Evolutionary conservation across 306 rosid species (phyloP).

Genomic region (Sophora flavescens): DNA sequence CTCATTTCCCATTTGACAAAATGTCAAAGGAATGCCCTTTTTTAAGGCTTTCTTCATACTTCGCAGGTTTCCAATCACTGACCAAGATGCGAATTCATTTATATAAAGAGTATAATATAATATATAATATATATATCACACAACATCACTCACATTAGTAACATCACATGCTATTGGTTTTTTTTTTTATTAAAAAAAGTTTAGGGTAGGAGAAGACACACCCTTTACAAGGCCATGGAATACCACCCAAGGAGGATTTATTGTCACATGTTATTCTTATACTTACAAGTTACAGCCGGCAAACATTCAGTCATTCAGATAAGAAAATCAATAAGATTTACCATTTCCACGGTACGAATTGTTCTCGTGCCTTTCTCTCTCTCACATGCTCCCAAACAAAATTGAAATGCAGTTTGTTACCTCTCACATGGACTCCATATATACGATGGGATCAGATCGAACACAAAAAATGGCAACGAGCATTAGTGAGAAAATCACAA

Average conservation of each 20-base stretch:
- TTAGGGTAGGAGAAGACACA: too few species aligned
- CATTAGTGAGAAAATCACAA: conserved; percentile 1
- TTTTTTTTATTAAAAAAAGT: too few species aligned
- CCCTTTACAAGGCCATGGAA: too few species aligned
- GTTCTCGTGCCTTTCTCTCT: not conserved
- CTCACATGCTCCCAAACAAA: not conserved
- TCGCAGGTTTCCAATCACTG: not conserved
- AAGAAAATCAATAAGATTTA: conserved; percentile 7
- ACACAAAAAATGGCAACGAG: not conserved
- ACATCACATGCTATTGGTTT: conserved; percentile 20
- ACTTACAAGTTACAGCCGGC: not conserved
- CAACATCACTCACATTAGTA: not conserved
- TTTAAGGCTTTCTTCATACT: not conserved
- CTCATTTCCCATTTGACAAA: not conserved
- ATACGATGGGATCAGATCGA: not conserved
- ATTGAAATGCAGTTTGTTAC: conserved; percentile 15
- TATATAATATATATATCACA: not conserved
- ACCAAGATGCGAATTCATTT: not conserved
- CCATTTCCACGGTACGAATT: not conserved
- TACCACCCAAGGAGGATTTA: too few species aligned
- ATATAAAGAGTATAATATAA: too few species aligned
- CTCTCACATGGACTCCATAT: not conserved
- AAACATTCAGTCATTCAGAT: not conserved
- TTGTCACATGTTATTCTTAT: not conserved
- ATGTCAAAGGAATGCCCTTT: not conserved